Percentiles rank a stretch among this genome's conserved stretches.
Conservation (phyloP, 2,329 filamentous ascomycete genomes). For the Trichoderma cornu-damae region DNA sequence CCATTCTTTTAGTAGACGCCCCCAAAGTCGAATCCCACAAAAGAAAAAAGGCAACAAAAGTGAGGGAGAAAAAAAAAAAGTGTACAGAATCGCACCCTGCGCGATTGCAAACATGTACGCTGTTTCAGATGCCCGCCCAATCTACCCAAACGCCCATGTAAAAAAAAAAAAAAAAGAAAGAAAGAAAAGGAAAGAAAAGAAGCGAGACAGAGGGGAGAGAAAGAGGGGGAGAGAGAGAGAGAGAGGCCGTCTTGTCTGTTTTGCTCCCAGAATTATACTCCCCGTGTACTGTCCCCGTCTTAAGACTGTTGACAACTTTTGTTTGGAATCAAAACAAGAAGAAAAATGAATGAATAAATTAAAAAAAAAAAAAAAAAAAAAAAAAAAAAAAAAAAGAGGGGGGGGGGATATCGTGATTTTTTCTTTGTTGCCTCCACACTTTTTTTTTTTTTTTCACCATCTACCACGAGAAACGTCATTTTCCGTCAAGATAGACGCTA, state of each 20-base stretch:
- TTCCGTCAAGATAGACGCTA: constrained; percentile 52
- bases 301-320: no score
- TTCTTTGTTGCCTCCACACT: neutral
- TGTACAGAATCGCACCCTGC: neutral
- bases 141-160: neutral
- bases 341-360: no score
- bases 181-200: neutral
- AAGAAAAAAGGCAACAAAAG: neutral
- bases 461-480: neutral
- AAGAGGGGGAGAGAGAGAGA: no score
- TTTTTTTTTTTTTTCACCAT: neutral
- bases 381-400: neutral
- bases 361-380: neutral
- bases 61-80: neutral
- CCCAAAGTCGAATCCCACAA: neutral
- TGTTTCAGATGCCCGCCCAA: neutral
- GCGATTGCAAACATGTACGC: neutral
- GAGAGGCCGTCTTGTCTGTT: no score
- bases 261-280: no score
- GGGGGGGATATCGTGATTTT: neutral
- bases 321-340: no score
- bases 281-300: neutral
- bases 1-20: neutral
- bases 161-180: neutral
- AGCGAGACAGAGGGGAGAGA: no score